These are phyloP conservation scores for Colletotrichum chlorophyti DNA, from an alignment of 2,329 filamentous ascomycete genomes.

Conservation along the genomic window DNA sequence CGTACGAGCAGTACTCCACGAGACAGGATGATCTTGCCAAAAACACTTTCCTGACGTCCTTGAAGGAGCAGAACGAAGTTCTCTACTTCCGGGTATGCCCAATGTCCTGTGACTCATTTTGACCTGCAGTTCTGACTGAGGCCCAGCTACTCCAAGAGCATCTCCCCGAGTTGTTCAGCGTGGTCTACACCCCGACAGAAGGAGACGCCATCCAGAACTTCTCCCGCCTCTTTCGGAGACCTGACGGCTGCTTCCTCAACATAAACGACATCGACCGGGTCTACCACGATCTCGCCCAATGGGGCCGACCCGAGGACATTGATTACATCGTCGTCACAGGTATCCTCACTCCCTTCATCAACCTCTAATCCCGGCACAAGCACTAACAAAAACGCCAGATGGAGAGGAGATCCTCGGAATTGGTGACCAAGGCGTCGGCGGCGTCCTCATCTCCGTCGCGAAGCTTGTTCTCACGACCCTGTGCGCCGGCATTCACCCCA, in stretches of 20 bases:
- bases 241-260: slow-evolving; percentile 83
- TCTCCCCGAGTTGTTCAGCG: slow-evolving; percentile 84
- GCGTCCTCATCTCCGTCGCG: slow-evolving; percentile 82
- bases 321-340: slow-evolving; percentile 91
- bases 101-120: no score
- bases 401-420: slow-evolving; percentile 83
- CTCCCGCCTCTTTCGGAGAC: slow-evolving; percentile 76
- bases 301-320: slow-evolving; percentile 75
- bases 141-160: slow-evolving; percentile 75
- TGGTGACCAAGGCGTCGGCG: slow-evolving; percentile 87
- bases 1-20: slow-evolving; percentile 79
- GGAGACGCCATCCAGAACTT: slow-evolving; percentile 88
- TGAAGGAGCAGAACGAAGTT: slow-evolving; percentile 87
- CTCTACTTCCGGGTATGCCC: slow-evolving; percentile 73
- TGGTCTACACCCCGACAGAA: slow-evolving; percentile 93
- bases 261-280: slow-evolving; percentile 73
- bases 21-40: slow-evolving; percentile 73
- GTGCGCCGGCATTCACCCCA: slow-evolving; percentile 86
- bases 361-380: background rate
- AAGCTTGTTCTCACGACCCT: slow-evolving; percentile 84
- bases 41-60: slow-evolving; percentile 85
- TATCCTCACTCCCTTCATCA: slow-evolving; percentile 35
- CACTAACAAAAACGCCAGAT: slow-evolving; percentile 41
- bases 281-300: slow-evolving; percentile 70
- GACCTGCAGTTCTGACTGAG: background rate